phyloP scores from a whole-genome alignment of 495 filamentous ascomycete genomes.

The Annulohypoxylon stygium region DNA sequence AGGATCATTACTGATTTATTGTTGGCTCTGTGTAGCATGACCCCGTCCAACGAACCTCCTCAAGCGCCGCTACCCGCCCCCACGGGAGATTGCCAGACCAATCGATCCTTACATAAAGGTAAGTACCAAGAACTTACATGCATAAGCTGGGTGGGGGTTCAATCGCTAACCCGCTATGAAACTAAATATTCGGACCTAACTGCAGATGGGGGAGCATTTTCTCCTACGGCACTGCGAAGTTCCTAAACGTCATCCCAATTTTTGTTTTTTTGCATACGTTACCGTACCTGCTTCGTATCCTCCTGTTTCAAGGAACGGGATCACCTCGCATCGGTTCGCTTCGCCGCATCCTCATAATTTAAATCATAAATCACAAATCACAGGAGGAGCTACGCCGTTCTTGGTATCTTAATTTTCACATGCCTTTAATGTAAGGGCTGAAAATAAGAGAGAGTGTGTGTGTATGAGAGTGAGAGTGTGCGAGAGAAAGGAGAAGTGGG shows the following conservation, averaged over 20 bases:
- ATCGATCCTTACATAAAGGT: not conserved
- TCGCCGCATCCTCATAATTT: not conserved
- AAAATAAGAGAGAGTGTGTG: not conserved
- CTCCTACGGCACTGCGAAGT: not conserved
- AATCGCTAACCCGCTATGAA: conserved; percentile 4
- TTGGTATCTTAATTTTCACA: not conserved
- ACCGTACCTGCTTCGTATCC: not conserved
- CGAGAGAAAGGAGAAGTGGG: conserved; percentile 3
- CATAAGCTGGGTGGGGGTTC: conserved; percentile 12
- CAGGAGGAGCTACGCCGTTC: not conserved
- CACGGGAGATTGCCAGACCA: not conserved
- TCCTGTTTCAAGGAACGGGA: conserved; percentile 14
- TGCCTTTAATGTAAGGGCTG: not conserved
- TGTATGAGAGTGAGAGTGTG: not conserved
- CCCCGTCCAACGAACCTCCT: not conserved
- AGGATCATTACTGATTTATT: not conserved
- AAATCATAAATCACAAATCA: not conserved
- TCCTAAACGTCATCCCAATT: conserved; percentile 15
- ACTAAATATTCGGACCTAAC: conserved; percentile 11
- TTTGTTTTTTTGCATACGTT: not conserved
- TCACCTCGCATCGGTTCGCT: conserved; percentile 13
- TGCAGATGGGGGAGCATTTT: conserved; percentile 5
- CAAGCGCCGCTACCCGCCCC: conserved; percentile 15
- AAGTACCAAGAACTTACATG: not conserved
- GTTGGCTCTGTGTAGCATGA: conserved; percentile 8